Base-by-base conservation (phyloP, 345 rosid species). In the Moringa oleifera region DNA sequence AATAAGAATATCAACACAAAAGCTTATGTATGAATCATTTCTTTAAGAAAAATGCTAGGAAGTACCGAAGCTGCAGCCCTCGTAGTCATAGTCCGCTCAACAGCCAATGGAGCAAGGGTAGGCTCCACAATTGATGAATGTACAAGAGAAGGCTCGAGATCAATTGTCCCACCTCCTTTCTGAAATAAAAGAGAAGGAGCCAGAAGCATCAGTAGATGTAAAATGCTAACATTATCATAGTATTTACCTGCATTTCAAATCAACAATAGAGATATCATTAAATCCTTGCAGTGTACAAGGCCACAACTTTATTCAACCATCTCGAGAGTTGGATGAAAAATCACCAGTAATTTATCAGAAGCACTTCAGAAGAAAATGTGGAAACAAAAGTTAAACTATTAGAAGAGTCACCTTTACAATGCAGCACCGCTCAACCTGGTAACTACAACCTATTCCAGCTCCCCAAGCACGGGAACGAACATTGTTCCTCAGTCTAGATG, bases 381-480 rank as follows among this genome's bases (percentile, higher is more conserved):
- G 51, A 3, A 41, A 68, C 10, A 25, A 56, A 56, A 7, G 55
- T n/a, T 7, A 47, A 24, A 59, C 2, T 47, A 62, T 58, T 54
- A 64, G 22, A 51, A 68, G 52, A 49, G 66, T 62, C 62, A 95
- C 99, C 99, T 95, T 95, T 72, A 95, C 79, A 73, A 95, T 89
- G 87, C 88, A 95, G 86, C 99, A 95, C 61, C 85, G 81, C 74
- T 95, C 96, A 67, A 95, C 89, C 66, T 81, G 85, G 78, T 86
- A 95, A 68, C 99, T 95, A 77, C 97, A 95, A 59, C 93, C 93
- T 57, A 91, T 95, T 73, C 96, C 99, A 67, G 96, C 96, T 72
- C 99, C 99, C 99, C 99, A 95, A 16, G 99, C 95, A 71, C 99
- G 94, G 69, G 99, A 95, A 20, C 98, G 96, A 55, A 95, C 96